phyloP scores from a whole-genome alignment of 2,329 filamentous ascomycete species.

The Colletotrichum musae region DNA sequence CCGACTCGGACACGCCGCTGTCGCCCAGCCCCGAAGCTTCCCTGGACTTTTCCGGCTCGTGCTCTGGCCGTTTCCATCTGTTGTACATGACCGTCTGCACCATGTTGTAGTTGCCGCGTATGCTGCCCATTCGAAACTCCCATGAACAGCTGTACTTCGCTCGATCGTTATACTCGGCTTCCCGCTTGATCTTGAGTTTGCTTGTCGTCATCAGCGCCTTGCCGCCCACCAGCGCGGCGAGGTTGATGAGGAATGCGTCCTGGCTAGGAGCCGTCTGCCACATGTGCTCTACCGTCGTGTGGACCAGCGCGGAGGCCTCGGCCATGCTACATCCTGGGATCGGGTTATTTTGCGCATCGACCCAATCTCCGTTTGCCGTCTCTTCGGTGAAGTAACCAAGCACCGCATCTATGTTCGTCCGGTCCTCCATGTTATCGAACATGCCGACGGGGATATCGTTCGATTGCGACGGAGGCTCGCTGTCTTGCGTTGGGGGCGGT shows the following conservation, averaged over 20 bases:
- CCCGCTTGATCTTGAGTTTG: constrained; percentile 57
- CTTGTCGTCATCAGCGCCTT: constrained; percentile 62
- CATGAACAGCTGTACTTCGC: constrained; percentile 67
- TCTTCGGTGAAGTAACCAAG: constrained; percentile 68
- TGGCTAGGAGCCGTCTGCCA: constrained; percentile 64
- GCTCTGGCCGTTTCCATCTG: constrained; percentile 55
- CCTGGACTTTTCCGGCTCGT: constrained; percentile 50
- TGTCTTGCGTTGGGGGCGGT: background rate
- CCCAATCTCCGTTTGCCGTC: constrained; percentile 66
- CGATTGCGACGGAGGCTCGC: background rate
- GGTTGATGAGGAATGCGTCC: constrained; percentile 71
- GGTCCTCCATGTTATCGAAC: constrained; percentile 56
- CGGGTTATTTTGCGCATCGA: constrained; percentile 60
- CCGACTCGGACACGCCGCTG: constrained; percentile 9
- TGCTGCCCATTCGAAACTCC: constrained; percentile 69
- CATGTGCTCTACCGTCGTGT: constrained; percentile 67
- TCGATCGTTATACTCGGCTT: constrained; percentile 58
- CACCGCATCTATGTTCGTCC: constrained; percentile 71
- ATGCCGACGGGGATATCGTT: constrained; percentile 42
- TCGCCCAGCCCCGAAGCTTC: background rate
- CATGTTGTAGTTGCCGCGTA: constrained; percentile 68
- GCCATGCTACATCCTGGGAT: constrained; percentile 62
- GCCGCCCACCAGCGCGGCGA: constrained; percentile 70
- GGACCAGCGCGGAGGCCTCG: constrained; percentile 68
- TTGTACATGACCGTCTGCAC: constrained; percentile 61